Percentiles rank a stretch among this genome's conserved stretches.
These are phyloP conservation scores for Scheffersomyces ergatensis DNA, from an alignment of 805 yeast species.

Conservation along the genomic window DNA sequence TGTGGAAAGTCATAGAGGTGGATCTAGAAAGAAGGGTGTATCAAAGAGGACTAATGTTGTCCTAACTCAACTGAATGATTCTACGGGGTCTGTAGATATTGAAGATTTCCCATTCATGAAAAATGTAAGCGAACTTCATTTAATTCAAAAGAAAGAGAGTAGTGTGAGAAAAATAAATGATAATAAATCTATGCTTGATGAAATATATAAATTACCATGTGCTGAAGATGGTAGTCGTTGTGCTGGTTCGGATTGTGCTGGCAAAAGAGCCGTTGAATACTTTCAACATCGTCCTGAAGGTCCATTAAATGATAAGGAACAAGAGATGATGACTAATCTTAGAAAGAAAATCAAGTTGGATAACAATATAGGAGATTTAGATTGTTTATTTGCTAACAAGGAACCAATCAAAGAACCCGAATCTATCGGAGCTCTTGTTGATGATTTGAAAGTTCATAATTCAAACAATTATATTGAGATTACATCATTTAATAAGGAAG, in stretches of 20 bases:
- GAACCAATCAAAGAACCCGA: conserved; percentile 4
- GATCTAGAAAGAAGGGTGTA: conserved; percentile 50
- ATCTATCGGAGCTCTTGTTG: conserved; percentile 4
- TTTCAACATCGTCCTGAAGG: conserved; percentile 1
- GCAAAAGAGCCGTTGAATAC: conserved; percentile 8
- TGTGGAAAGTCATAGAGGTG: conserved; percentile 54
- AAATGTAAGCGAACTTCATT: background rate
- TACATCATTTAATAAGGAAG: conserved; percentile 9
- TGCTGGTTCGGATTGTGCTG: conserved; percentile 8
- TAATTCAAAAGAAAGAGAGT: background rate
- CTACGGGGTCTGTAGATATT: conserved; percentile 10
- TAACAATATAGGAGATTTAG: conserved; percentile 7
- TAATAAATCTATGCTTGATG: conserved; percentile 2
- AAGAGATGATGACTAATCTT: conserved; percentile 4
- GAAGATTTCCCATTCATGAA: conserved; percentile 11
- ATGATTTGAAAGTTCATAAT: conserved; percentile 3
- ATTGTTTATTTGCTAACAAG: conserved; percentile 10
- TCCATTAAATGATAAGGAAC: conserved; percentile 2
- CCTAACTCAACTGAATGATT: conserved; percentile 2
- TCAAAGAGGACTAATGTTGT: conserved; percentile 14
- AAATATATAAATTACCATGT: conserved; percentile 8
- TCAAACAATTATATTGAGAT: conserved; percentile 6
- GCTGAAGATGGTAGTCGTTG: conserved; percentile 8
- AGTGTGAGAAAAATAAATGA: background rate
- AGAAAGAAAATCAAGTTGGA: conserved; percentile 10